A percentile compares a stretch with the other conserved stretches of the same genome.
Conservation (phyloP, 2,329 filamentous ascomycete species). For the Penicillium rolfsii region DNA sequence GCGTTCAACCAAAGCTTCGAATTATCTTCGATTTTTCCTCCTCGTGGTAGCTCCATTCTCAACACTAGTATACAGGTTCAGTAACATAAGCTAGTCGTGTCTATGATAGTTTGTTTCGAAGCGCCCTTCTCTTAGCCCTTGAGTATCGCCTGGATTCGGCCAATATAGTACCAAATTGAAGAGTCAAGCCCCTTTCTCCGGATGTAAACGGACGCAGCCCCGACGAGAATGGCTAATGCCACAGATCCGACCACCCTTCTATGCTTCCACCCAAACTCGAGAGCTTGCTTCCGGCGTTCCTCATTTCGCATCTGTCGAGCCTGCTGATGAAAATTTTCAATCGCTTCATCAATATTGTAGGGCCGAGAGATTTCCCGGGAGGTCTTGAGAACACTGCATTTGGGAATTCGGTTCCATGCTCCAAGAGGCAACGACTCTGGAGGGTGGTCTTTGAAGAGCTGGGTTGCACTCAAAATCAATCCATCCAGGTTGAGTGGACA, state of each 20-base stretch:
- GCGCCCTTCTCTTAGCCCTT: constrained; percentile 20
- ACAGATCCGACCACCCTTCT: constrained; percentile 65
- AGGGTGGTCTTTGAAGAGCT: constrained; percentile 67
- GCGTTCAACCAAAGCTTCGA: neutral
- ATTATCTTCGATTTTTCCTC: neutral
- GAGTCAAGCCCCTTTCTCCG: constrained; percentile 51
- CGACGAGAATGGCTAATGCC: constrained; percentile 68
- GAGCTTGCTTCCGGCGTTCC: constrained; percentile 59
- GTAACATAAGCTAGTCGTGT: neutral
- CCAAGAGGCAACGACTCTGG: constrained; percentile 68
- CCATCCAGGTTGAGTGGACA: constrained; percentile 77
- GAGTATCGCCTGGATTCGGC: constrained; percentile 32
- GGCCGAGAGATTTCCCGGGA: constrained; percentile 59
- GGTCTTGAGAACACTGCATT: constrained; percentile 82
- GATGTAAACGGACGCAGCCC: constrained; percentile 69
- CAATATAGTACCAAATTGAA: constrained; percentile 39
- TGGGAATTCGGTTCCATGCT: constrained; percentile 73
- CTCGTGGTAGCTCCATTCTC: neutral
- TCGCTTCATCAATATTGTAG: constrained; percentile 68
- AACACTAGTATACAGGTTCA: neutral
- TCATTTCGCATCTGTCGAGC: constrained; percentile 69
- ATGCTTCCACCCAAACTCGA: constrained; percentile 64
- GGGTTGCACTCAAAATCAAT: constrained; percentile 68
- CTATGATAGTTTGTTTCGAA: neutral
- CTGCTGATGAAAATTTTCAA: constrained; percentile 70